phyloP scores from a whole-genome alignment of 2,329 filamentous ascomycete genomes.

The Colletotrichum sp. region DNA sequence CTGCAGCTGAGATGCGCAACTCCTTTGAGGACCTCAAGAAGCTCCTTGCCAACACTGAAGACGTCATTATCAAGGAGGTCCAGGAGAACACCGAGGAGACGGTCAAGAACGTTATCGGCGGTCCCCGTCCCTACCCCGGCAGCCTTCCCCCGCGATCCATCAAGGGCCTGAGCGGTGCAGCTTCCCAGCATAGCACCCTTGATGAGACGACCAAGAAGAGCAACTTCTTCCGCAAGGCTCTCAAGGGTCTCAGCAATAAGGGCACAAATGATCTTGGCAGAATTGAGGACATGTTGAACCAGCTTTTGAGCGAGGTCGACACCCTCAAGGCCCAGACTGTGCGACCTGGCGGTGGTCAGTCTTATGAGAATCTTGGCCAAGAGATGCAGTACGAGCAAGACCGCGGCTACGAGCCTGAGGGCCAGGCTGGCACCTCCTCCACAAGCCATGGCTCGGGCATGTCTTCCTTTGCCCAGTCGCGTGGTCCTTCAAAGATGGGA shows the following conservation, averaged over 20 bases:
- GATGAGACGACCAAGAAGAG: slow-evolving; percentile 79
- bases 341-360: slow-evolving; percentile 57
- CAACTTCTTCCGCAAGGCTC: slow-evolving; percentile 91
- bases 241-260: slow-evolving; percentile 88
- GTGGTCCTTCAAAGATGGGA: slow-evolving; percentile 47
- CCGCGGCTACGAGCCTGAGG: slow-evolving; percentile 83
- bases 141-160: slow-evolving; percentile 66
- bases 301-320: slow-evolving; percentile 91
- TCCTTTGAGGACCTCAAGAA: slow-evolving; percentile 96
- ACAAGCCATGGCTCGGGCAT: slow-evolving; percentile 76
- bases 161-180: slow-evolving; percentile 43
- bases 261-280: slow-evolving; percentile 86
- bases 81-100: slow-evolving; percentile 88
- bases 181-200: slow-evolving; percentile 58
- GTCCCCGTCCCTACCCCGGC: slow-evolving; percentile 82
- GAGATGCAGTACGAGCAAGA: slow-evolving; percentile 71
- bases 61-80: slow-evolving; percentile 85
- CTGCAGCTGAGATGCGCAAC: slow-evolving; percentile 95
- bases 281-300: slow-evolving; percentile 91
- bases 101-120: slow-evolving; percentile 80
- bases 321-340: slow-evolving; percentile 71
- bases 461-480: slow-evolving; percentile 65
- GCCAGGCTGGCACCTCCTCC: slow-evolving; percentile 73
- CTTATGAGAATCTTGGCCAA: slow-evolving; percentile 71
- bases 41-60: slow-evolving; percentile 88